These are phyloP conservation scores for Dendrobium chrysotoxum DNA, from an alignment of 106 monocot species.

Conservation along the genomic window DNA sequence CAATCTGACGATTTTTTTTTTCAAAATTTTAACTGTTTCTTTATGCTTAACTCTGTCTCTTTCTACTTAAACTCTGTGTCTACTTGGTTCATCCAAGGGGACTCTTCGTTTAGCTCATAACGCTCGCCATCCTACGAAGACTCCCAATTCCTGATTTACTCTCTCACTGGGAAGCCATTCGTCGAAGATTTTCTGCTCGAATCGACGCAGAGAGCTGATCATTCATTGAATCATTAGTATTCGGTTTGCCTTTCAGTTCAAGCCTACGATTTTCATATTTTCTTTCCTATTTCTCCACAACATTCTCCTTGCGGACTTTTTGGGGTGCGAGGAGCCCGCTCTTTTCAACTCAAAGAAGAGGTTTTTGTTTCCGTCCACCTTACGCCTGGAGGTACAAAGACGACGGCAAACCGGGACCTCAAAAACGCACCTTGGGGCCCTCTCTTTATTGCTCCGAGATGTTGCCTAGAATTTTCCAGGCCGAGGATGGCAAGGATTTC, in stretches of 20 bases:
- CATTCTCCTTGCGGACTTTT: background rate
- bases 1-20: too few relatives aligned
- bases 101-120: background rate
- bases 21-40: too few relatives aligned
- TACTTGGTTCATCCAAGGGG: background rate
- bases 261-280: too few relatives aligned
- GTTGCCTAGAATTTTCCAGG: constrained; percentile 16
- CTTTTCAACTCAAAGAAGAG: background rate
- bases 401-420: background rate
- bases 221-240: background rate
- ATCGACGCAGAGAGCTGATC: background rate
- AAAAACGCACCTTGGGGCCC: background rate
- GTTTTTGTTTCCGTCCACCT: too few relatives aligned
- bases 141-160: background rate
- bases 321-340: background rate
- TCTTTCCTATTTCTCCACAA: background rate
- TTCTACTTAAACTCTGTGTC: background rate
- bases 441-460: constrained; percentile 6
- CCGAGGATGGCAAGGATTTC: constrained; percentile 29
- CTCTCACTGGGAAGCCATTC: background rate
- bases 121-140: background rate
- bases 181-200: background rate
- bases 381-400: background rate
- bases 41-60: background rate
- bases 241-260: background rate